phyloP scores from a whole-genome alignment of 1,139 yeast species.

The Yamadazyma taylorii region DNA sequence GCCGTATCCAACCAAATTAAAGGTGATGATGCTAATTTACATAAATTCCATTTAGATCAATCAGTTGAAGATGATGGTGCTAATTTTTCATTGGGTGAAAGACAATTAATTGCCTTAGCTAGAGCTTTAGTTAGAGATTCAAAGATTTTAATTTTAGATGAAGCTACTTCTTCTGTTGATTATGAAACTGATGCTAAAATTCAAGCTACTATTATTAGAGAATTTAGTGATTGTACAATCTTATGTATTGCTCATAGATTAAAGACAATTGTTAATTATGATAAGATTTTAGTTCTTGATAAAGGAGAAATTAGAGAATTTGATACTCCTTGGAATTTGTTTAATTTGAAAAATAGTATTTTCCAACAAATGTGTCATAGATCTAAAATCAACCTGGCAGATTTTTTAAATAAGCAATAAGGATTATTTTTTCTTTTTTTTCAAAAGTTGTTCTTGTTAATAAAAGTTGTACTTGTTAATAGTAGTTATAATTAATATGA shows the following conservation, averaged over 20 bases:
- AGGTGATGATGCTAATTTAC: constrained; percentile 53
- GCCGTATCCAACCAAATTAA: constrained; percentile 37
- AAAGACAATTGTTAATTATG: constrained; percentile 39
- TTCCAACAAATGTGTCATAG: constrained; percentile 42
- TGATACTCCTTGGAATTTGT: constrained; percentile 48
- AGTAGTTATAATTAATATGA: too few species aligned
- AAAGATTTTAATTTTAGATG: constrained; percentile 40
- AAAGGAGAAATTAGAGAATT: constrained; percentile 60
- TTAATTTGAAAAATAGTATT: constrained; percentile 30
- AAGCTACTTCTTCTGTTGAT: constrained; percentile 46
- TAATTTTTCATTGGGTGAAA: constrained; percentile 43
- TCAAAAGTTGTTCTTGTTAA: too few species aligned
- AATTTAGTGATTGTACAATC: constrained; percentile 38
- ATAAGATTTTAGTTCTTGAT: constrained; percentile 38
- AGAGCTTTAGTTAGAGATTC: constrained; percentile 41
- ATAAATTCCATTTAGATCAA: constrained; percentile 36
- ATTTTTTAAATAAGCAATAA: too few species aligned
- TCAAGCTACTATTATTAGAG: constrained; percentile 34
- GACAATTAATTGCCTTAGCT: constrained; percentile 43
- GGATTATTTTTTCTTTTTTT: too few species aligned
- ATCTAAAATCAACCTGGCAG: too few species aligned
- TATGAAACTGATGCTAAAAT: constrained; percentile 45
- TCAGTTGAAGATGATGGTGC: constrained; percentile 41
- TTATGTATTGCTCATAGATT: constrained; percentile 45
- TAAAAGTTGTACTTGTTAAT: too few species aligned